Evolutionary conservation across 106 monocot genomes (phyloP), one percentile per base, ranked within the genome.

Genomic region (Agapanthus africanus): DNA sequence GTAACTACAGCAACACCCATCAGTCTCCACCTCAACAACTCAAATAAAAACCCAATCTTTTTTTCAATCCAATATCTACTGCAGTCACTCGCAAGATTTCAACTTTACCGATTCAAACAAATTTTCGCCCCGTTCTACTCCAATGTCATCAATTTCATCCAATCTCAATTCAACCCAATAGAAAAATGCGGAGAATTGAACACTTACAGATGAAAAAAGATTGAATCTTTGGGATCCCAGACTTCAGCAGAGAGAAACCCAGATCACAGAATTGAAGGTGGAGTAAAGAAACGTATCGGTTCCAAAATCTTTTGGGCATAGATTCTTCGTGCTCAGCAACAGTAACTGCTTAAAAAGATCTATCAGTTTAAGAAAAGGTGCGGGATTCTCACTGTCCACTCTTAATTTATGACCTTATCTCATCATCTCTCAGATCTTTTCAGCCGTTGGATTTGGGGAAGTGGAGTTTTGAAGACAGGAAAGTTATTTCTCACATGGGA

Each of bases 1-100:
- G 46, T 82, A 95, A 63, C 44, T 59, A 40, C 72, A 73, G 21
- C 23, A 54, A 50, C 68, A 70, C 35, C 37, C 73, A 73, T 73
- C 56, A 76, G 74, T 56, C 39, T 47, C 75, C 74, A 70, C 50
- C 37, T 44, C 64, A 1, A 47, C 40, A 68, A 68, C 47, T 54
- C 11, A 52, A 10, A 16, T 16, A 32, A 41, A 39, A 62, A 63
- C 28, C 15, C 15, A 39, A 19, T 13, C 25, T n/a, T n/a, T 14
- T 0, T 23, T 61, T 40, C 31, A 37, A 59, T 28, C 19, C 31
- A 71, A 22, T 2, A 54, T 37, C 54, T 18, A 36, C 1, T 51
- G 10, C 52, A 38, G 4, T 22, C 16, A 27, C 14, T 39, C 27
- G 28, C 14, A 3, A 34, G 28, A 4, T 60, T 8, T 3, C 37